Percentiles rank a stretch among this genome's conserved stretches.
phyloP scores from a whole-genome alignment of 2,329 filamentous ascomycete species.

The Trichoderma sp. region DNA sequence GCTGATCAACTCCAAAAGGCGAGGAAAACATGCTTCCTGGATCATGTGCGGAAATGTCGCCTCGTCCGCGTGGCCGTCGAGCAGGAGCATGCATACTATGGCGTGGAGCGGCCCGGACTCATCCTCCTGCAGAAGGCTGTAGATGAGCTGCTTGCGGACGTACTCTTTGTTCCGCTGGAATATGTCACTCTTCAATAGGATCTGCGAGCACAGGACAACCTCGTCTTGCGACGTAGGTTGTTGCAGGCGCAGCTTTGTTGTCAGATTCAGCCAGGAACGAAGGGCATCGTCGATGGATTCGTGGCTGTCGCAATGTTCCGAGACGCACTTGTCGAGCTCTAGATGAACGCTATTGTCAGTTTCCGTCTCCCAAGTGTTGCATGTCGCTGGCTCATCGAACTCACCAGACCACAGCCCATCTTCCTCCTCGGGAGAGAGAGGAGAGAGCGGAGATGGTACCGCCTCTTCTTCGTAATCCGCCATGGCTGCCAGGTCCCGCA shows the following conservation, averaged over 20 bases:
- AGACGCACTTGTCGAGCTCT: constrained; percentile 53
- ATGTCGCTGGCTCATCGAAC: constrained; percentile 23
- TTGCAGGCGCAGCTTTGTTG: constrained; percentile 72
- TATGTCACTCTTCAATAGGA: constrained; percentile 72
- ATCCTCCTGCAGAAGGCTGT: constrained; percentile 88
- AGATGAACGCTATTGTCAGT: constrained; percentile 8
- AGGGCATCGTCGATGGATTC: constrained; percentile 78
- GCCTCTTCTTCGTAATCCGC: constrained; percentile 65
- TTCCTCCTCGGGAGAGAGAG: constrained; percentile 70
- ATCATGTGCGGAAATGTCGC: constrained; percentile 84
- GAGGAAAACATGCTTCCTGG: constrained; percentile 77
- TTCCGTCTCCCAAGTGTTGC: not conserved
- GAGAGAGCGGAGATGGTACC: constrained; percentile 47
- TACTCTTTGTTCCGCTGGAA: constrained; percentile 79
- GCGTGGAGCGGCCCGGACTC: constrained; percentile 77
- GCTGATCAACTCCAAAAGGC: constrained; percentile 80
- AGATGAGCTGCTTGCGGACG: constrained; percentile 88
- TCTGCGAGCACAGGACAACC: constrained; percentile 75
- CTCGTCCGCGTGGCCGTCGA: constrained; percentile 81
- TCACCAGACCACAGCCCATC: constrained; percentile 87
- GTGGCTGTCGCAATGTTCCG: constrained; percentile 51
- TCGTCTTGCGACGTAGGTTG: constrained; percentile 77
- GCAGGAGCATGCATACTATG: constrained; percentile 79
- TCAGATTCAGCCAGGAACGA: constrained; percentile 79
- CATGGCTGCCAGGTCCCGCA: constrained; percentile 45